Conservation (phyloP, 1,284 basidiomycete genomes). For the Lentinula novae-zelandiae region DNA sequence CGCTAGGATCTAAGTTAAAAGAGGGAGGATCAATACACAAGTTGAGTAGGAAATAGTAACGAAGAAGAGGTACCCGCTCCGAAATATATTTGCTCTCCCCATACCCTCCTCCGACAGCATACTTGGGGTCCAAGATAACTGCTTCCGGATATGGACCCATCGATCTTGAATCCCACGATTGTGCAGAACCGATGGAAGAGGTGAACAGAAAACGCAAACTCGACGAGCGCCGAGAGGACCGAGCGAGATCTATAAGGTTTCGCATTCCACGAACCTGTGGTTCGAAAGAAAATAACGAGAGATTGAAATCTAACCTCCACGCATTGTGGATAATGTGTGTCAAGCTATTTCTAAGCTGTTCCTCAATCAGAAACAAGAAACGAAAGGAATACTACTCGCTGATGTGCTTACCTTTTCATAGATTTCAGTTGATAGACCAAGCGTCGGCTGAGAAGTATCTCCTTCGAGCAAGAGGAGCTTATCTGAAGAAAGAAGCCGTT, state of each 20-base stretch:
- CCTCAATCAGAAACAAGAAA: background rate
- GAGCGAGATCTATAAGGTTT: conserved; percentile 33
- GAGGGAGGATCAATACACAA: background rate
- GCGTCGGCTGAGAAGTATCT: background rate
- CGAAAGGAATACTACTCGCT: background rate
- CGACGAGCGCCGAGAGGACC: conserved; percentile 6
- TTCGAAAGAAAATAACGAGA: conserved; percentile 31
- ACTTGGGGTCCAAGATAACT: conserved; percentile 2
- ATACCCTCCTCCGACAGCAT: conserved; percentile 10
- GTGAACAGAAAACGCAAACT: conserved; percentile 25
- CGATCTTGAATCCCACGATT: background rate
- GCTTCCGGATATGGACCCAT: conserved; percentile 12
- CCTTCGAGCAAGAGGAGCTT: conserved; percentile 3
- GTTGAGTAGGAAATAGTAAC: too few relatives aligned
- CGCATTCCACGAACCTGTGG: conserved; percentile 30
- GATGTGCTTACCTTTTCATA: background rate
- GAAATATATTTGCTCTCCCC: conserved; percentile 9
- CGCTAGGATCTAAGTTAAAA: background rate
- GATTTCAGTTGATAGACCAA: background rate
- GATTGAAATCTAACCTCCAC: conserved; percentile 39
- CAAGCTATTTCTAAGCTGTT: background rate
- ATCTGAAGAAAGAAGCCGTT: background rate
- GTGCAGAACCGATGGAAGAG: conserved; percentile 19
- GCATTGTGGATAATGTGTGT: conserved; percentile 23
- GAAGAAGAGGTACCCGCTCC: background rate